Percentiles rank a stretch among this genome's conserved stretches.
Evolutionary conservation across 768 basidiomycete species (phyloP).

Genomic region (Sporobolomyces pararoseus): DNA sequence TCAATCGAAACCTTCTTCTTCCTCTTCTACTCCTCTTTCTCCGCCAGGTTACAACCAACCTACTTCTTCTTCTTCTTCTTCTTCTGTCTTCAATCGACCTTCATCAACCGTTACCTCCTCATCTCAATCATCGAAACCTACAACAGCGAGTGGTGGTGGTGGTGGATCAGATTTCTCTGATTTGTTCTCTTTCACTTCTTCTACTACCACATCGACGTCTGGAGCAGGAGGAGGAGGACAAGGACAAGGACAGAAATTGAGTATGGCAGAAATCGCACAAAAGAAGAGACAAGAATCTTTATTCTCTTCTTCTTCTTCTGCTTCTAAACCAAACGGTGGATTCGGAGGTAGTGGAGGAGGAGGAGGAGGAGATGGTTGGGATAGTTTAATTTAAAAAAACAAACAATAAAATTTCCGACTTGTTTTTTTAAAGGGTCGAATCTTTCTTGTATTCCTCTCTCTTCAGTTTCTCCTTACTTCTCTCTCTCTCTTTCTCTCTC

Average conservation of each 20-base stretch:
- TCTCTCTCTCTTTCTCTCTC: no score
- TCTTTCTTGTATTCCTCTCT: no score
- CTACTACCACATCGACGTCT: not conserved
- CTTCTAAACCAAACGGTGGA: not conserved
- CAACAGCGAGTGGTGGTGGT: not conserved
- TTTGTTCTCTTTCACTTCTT: conserved; percentile 25
- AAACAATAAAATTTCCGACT: no score
- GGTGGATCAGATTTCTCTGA: conserved; percentile 34
- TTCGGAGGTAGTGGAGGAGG: not conserved
- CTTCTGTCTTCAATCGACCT: not conserved
- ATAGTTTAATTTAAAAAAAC: conserved; percentile 9
- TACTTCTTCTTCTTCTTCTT: not conserved
- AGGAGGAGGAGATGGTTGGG: conserved; percentile 14
- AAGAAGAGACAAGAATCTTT: conserved; percentile 34
- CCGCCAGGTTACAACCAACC: not conserved
- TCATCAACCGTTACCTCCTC: not conserved
- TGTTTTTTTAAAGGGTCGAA: no score
- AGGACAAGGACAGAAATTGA: not conserved
- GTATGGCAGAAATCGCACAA: conserved; percentile 35
- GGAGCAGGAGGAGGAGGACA: not conserved
- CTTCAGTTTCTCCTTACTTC: no score
- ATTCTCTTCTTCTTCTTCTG: not conserved
- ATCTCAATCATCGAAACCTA: not conserved
- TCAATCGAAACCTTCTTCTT: not conserved
- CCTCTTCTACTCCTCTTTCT: not conserved